Conservation (phyloP, 2,329 filamentous ascomycete species). For the Calonectria hongkongensis region DNA sequence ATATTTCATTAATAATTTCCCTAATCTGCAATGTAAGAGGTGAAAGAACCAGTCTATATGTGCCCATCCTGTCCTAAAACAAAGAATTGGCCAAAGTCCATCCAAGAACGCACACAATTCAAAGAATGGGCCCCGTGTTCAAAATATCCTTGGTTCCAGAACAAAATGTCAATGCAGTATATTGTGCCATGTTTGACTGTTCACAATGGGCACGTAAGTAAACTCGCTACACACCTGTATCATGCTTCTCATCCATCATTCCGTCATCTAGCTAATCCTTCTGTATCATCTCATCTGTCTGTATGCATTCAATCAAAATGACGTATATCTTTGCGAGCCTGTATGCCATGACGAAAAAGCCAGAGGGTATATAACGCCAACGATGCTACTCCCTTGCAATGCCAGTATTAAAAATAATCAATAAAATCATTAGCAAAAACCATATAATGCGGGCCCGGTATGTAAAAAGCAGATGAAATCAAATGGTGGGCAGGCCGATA, state of each 20-base stretch:
- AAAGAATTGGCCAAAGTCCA: slow-evolving; percentile 44
- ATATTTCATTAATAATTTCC: not conserved
- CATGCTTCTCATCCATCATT: slow-evolving; percentile 43
- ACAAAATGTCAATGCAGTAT: slow-evolving; percentile 37
- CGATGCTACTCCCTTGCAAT: slow-evolving; percentile 56
- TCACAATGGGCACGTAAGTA: slow-evolving; percentile 35
- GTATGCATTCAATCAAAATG: slow-evolving; percentile 50
- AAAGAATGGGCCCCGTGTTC: not conserved
- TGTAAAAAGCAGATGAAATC: slow-evolving; percentile 15
- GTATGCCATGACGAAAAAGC: slow-evolving; percentile 52
- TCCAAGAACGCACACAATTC: slow-evolving; percentile 23
- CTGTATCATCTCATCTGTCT: slow-evolving; percentile 38
- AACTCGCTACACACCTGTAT: slow-evolving; percentile 45
- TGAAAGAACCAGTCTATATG: not conserved
- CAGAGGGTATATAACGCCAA: slow-evolving; percentile 62
- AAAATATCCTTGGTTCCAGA: not conserved
- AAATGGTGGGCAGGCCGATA: slow-evolving; percentile 28
- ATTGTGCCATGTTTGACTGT: slow-evolving; percentile 42
- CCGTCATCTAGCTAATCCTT: slow-evolving; percentile 48
- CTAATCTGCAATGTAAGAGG: not conserved
- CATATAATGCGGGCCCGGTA: slow-evolving; percentile 15
- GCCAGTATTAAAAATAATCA: slow-evolving; percentile 40
- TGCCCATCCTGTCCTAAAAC: slow-evolving; percentile 34
- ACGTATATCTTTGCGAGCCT: slow-evolving; percentile 51
- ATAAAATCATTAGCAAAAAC: slow-evolving; percentile 36